A percentile compares a stretch with the other conserved stretches of the same genome.
Conservation (phyloP, 108 stramenopile species). For the Ochromonas danica region DNA sequence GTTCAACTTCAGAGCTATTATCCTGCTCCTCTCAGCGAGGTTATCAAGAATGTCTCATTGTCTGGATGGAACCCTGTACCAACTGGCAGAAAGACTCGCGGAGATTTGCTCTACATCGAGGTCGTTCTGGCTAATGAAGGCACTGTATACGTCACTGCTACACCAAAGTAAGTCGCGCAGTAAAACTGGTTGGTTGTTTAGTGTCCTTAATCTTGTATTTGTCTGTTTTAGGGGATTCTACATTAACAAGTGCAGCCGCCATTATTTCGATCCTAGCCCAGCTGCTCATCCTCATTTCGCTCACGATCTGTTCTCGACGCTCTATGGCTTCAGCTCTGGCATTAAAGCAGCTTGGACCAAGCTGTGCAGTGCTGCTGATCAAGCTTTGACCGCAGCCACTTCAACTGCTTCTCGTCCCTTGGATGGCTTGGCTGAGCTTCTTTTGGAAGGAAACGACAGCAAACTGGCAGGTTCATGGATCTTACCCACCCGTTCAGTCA, state of each 20-base stretch:
- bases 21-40: neutral
- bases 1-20: neutral
- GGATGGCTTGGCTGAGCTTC: neutral
- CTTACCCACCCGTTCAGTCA: no score
- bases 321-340: neutral
- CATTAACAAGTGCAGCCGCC: conserved; percentile 68
- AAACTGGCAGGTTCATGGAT: no score
- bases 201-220: neutral
- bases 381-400: neutral
- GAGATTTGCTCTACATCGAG: conserved; percentile 90
- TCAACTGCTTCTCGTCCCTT: neutral
- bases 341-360: neutral
- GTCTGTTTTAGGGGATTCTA: conserved; percentile 61
- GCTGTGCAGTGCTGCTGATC: neutral
- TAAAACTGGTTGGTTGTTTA: neutral
- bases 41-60: conserved; percentile 47
- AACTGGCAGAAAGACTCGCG: conserved; percentile 68
- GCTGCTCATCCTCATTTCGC: conserved; percentile 39
- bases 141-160: conserved; percentile 71
- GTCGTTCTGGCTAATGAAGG: conserved; percentile 61
- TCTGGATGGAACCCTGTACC: conserved; percentile 88
- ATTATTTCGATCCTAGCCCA: conserved; percentile 78
- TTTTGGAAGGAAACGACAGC: neutral
- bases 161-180: conserved; percentile 56
- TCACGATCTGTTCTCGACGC: conserved; percentile 21